Conservation (phyloP, 257 asterid genomes). For the Rubia yunnanensis region DNA sequence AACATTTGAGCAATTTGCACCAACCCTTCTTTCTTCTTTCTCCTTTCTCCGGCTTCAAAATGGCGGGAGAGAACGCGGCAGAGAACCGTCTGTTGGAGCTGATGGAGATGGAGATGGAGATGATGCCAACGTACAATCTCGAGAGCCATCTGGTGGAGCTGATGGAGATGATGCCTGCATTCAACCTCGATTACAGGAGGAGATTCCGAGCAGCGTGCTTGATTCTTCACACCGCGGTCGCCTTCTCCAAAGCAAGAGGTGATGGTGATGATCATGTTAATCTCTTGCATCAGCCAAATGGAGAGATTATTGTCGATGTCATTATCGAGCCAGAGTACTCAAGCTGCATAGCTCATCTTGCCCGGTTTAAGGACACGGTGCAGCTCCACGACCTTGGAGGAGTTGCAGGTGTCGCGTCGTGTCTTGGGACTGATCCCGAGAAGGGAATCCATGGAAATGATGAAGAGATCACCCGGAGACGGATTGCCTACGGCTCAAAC, state of each 20-base stretch:
- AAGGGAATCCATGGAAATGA: slow-evolving; percentile 38
- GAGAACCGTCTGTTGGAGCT: neutral
- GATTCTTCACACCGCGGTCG: slow-evolving; percentile 1
- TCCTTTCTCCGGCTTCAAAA: neutral
- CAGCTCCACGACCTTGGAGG: slow-evolving; percentile 30
- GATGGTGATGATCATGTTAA: neutral
- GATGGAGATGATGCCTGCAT: neutral
- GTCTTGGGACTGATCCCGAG: slow-evolving; percentile 27
- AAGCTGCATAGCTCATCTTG: slow-evolving; percentile 6
- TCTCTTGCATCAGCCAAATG: neutral
- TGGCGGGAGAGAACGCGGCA: neutral
- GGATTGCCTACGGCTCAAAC: slow-evolving; percentile 32
- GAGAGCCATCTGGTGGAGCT: slow-evolving; percentile 4
- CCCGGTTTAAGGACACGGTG: slow-evolving; percentile 10
- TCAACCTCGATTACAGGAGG: neutral
- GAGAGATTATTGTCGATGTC: slow-evolving; percentile 25
- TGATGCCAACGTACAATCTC: neutral
- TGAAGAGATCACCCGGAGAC: slow-evolving; percentile 24
- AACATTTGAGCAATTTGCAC: neutral
- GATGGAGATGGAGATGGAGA: neutral
- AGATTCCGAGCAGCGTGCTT: slow-evolving; percentile 4
- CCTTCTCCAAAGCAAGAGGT: slow-evolving; percentile 2
- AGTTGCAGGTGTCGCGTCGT: slow-evolving; percentile 21
- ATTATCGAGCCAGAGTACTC: slow-evolving; percentile 17
- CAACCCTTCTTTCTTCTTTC: neutral